phyloP scores from a whole-genome alignment of 2,329 filamentous ascomycete genomes.

The Colletotrichum tropicicola region DNA sequence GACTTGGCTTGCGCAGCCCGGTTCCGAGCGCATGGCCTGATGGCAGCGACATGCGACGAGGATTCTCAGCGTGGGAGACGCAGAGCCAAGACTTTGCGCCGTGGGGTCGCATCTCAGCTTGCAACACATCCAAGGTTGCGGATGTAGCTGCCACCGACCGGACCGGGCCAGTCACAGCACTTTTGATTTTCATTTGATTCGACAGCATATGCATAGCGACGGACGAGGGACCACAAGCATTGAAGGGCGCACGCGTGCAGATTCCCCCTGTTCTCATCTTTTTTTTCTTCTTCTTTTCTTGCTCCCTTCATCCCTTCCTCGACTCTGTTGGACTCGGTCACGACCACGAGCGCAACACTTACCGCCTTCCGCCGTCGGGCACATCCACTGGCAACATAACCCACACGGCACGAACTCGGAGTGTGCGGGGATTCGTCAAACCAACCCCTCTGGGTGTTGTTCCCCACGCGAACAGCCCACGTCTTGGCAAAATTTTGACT shows the following conservation, averaged over 20 bases:
- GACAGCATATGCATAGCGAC: slow-evolving; percentile 31
- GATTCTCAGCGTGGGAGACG: slow-evolving; percentile 2
- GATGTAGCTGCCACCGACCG: slow-evolving; percentile 1
- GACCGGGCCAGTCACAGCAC: not conserved
- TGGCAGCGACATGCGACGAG: slow-evolving; percentile 17
- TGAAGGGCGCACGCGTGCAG: slow-evolving; percentile 24
- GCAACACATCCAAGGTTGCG: slow-evolving; percentile 9
- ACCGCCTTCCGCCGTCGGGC: not conserved
- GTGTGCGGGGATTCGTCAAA: slow-evolving; percentile 2
- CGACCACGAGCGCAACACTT: not conserved
- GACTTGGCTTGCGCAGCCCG: not conserved
- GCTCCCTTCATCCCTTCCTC: not conserved
- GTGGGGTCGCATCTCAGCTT: slow-evolving; percentile 9
- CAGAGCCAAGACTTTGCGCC: slow-evolving; percentile 3
- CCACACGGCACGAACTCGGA: slow-evolving; percentile 17
- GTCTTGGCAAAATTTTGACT: slow-evolving; percentile 17
- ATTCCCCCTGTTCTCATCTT: not conserved
- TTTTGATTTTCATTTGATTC: slow-evolving; percentile 9
- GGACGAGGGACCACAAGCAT: slow-evolving; percentile 19
- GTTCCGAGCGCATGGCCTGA: slow-evolving; percentile 23
- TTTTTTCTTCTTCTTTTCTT: not conserved
- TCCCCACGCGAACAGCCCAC: slow-evolving; percentile 12
- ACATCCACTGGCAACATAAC: not conserved
- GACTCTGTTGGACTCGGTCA: not conserved
- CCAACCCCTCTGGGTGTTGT: not conserved